Evolutionary conservation across 1,284 basidiomycete species (phyloP), one percentile per base, ranked within the genome.

Genomic region (Ustilago lituana): DNA sequence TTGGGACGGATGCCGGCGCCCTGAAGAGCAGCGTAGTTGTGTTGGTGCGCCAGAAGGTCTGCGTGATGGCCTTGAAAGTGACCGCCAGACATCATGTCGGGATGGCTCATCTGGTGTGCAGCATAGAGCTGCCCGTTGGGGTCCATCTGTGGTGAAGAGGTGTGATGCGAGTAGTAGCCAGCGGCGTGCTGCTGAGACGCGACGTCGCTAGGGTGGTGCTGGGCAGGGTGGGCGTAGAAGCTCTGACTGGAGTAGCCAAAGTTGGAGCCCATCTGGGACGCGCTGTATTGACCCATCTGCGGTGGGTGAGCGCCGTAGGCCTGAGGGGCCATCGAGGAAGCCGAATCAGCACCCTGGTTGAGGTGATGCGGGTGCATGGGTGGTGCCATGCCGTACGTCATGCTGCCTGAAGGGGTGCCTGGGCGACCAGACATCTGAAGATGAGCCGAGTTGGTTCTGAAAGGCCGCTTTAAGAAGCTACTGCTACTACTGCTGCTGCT

Each of bases 1-100:
- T 93, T 93, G 36, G 74, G 51, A 9, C 72, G 71, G 24, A 74
- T 53, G 26, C 58, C 66, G 9, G 48, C 60, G 15, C 46, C 60
- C 27, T 63, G 64, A 5, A 68, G 52, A 2, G 56, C 55, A 19
- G 45, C 57, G 46, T 68, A 65, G 15, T 56, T 51, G 44, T 58
- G 54, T 53, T 62, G 56, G 33, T 65, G 65, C 15, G 51, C 51
- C 36, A 71, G 22, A 8, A 62, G 39, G 15, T 65, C 68, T 1
- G 51, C 37, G 14, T 59, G 55, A 31, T 57, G 51, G 17, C 63
- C 50, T n/a, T 65, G 62, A 58, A 62, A 71, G 19, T 62, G 59
- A 9, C 55, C 44, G 33, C 32, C 29, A 27, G 54, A 29, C 54
- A 66, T 61, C 58, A 66, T 52, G 55, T 66, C 61, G 11, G 66